A percentile compares a stretch with the other conserved stretches of the same genome.
Evolutionary conservation across 2,329 filamentous ascomycete species (phyloP).

Genomic region (Pseudogymnoascus sp.): DNA sequence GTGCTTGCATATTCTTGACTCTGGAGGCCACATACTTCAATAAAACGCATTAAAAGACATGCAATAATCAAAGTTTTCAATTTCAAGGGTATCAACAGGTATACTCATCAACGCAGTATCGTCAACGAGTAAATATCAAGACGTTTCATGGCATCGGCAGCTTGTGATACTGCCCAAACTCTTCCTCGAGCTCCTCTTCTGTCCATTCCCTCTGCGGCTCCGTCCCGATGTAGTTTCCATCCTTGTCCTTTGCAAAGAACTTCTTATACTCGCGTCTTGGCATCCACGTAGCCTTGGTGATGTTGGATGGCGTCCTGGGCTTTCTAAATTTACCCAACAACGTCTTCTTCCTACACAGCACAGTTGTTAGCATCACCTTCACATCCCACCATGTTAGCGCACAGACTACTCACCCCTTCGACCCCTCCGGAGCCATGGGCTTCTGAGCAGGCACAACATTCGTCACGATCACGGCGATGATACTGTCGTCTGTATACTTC

Average conservation of each 20-base stretch:
- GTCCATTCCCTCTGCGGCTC: conserved; percentile 26
- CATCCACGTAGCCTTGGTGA: conserved; percentile 27
- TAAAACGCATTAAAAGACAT: neutral
- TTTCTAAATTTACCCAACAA: conserved; percentile 14
- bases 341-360: conserved; percentile 2
- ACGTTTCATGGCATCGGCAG: neutral
- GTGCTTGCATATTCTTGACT: too few species aligned
- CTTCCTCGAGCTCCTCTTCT: conserved; percentile 25
- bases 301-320: neutral
- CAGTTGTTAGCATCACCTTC: neutral
- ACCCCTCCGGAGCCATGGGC: neutral
- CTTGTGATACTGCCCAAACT: conserved; percentile 21
- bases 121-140: neutral
- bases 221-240: conserved; percentile 25
- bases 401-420: neutral
- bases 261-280: conserved; percentile 26
- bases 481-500: conserved; percentile 25
- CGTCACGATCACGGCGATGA: conserved; percentile 25
- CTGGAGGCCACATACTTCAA: neutral
- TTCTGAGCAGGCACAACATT: conserved; percentile 13
- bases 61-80: neutral
- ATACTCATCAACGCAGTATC: neutral
- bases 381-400: neutral
- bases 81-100: neutral
- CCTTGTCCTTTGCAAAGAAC: conserved; percentile 25